Evolutionary conservation across 768 basidiomycete species (phyloP).

Genomic region (Tulasnella sp.): DNA sequence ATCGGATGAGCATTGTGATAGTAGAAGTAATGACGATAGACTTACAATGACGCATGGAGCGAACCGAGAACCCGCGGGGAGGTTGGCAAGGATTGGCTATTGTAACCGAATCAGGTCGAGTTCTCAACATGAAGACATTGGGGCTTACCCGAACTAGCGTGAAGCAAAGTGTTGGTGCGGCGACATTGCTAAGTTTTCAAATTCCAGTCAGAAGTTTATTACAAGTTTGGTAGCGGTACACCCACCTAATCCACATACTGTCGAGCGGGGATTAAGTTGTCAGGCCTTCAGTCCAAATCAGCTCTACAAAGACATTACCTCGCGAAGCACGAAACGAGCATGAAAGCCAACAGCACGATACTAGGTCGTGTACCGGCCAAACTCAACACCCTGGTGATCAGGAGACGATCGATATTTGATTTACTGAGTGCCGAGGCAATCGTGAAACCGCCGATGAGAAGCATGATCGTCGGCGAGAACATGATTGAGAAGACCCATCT

Average conservation of each 20-base stretch:
- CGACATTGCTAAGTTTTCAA: conserved; percentile 61
- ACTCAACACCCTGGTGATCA: conserved; percentile 83
- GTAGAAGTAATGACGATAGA: conserved; percentile 9
- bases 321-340: conserved; percentile 94
- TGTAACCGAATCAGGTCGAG: conserved; percentile 7
- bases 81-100: conserved; percentile 85
- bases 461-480: conserved; percentile 98
- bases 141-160: conserved; percentile 74
- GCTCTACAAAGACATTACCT: conserved; percentile 21
- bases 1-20: not conserved
- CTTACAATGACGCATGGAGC: conserved; percentile 85
- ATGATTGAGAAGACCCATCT: conserved; percentile 89
- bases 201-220: not conserved
- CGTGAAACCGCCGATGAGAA: conserved; percentile 94
- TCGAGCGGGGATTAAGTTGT: not conserved
- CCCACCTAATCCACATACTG: conserved; percentile 93
- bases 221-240: not conserved
- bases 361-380: conserved; percentile 82
- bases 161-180: conserved; percentile 94
- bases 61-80: conserved; percentile 78
- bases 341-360: conserved; percentile 82
- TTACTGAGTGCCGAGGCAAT: conserved; percentile 94
- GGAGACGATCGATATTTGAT: conserved; percentile 83
- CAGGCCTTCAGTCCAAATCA: not conserved
- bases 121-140: not conserved